Evolutionary conservation across 192 early-diverging fungal genomes (phyloP).

Genomic region (Podila horticola): DNA sequence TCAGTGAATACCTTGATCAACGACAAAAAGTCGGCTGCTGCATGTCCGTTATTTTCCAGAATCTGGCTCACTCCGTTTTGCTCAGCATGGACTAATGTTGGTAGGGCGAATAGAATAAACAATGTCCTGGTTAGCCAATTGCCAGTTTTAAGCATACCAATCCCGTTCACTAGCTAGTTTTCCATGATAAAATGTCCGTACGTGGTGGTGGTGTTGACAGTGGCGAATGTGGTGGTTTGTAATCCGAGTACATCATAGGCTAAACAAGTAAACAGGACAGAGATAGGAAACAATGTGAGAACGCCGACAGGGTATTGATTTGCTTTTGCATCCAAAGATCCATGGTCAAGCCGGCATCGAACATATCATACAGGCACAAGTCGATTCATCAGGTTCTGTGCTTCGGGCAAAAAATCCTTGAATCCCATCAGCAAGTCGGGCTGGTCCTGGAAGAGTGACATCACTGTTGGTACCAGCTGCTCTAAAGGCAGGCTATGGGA

Average conservation of each 20-base stretch:
- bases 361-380: constrained; percentile 28
- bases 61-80: not conserved
- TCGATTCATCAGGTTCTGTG: constrained; percentile 37
- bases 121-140: not conserved
- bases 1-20: constrained; percentile 10
- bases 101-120: not conserved
- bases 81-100: not conserved
- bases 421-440: constrained; percentile 46
- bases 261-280: not conserved
- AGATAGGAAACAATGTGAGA: not conserved
- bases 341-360: no score
- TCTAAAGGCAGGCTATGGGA: constrained; percentile 31
- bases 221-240: constrained; percentile 17
- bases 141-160: no score
- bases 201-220: not conserved
- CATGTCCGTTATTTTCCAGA: constrained; percentile 3
- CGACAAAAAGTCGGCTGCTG: constrained; percentile 18
- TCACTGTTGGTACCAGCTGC: constrained; percentile 38
- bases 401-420: constrained; percentile 47
- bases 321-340: not conserved
- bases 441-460: constrained; percentile 51
- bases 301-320: not conserved
- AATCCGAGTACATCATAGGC: constrained; percentile 53
- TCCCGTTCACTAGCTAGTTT: no score
- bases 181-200: not conserved